A percentile compares a stretch with the other conserved stretches of the same genome.
phyloP scores from a whole-genome alignment of 1,284 basidiomycete species.

The Anthracocystis setariae region DNA sequence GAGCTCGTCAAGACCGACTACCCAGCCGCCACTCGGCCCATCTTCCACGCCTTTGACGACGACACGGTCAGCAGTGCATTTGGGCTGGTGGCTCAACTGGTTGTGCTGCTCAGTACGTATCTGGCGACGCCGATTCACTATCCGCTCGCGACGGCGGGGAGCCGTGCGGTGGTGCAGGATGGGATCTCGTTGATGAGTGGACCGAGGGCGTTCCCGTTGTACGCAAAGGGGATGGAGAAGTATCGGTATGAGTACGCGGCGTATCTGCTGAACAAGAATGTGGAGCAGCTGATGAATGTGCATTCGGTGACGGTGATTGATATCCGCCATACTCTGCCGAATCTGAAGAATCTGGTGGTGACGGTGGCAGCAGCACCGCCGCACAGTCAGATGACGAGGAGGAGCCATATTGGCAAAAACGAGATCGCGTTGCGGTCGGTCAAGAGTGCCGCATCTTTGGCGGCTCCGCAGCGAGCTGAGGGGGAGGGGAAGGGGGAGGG shows the following conservation, averaged over 20 bases:
- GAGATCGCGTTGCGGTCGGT: conserved; percentile 41
- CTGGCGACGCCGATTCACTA: conserved; percentile 60
- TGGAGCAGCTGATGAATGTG: conserved; percentile 74
- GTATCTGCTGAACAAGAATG: conserved; percentile 95
- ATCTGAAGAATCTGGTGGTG: conserved; percentile 90
- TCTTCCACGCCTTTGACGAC: conserved; percentile 49
- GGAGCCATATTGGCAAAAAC: conserved; percentile 42
- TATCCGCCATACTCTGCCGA: conserved; percentile 93
- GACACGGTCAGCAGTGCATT: conserved; percentile 56
- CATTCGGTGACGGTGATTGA: conserved; percentile 76
- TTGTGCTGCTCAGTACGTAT: conserved; percentile 57
- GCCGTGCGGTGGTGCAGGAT: conserved; percentile 60
- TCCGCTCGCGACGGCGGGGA: conserved; percentile 58
- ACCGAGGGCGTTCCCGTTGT: conserved; percentile 75
- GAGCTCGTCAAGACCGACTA: conserved; percentile 15
- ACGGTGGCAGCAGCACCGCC: conserved; percentile 72
- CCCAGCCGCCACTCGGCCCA: conserved; percentile 11
- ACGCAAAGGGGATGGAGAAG: conserved; percentile 89
- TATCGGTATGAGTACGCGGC: conserved; percentile 98
- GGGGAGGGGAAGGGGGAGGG: not conserved
- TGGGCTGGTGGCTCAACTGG: conserved; percentile 62
- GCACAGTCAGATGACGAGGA: conserved; percentile 35
- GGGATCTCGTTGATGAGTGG: conserved; percentile 65
- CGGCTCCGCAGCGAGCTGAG: not conserved
- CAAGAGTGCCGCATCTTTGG: not conserved